Evolutionary conservation across 805 yeast genomes (phyloP).

Genomic region (Yarrowia sp.): DNA sequence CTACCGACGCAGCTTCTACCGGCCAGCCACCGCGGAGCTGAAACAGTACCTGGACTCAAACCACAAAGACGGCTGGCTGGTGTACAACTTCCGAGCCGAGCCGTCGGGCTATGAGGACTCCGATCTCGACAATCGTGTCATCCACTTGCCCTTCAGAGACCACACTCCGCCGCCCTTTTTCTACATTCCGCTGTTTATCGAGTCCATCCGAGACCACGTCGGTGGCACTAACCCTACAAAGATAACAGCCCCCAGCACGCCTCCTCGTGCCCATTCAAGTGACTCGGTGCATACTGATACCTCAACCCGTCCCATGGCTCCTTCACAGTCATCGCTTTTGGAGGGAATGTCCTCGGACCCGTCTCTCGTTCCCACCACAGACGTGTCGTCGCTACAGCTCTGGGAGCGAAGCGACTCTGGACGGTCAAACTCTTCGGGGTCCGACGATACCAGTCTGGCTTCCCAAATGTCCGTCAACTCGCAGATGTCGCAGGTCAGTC

Average conservation of each 20-base stretch:
- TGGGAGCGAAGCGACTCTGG: conserved; percentile 1
- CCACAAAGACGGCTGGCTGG: conserved; percentile 61
- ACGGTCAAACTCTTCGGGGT: neutral
- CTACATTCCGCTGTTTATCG: conserved; percentile 45
- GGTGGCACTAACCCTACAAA: conserved; percentile 17
- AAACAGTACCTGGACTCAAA: conserved; percentile 45
- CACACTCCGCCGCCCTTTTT: conserved; percentile 70
- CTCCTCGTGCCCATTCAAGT: conserved; percentile 6
- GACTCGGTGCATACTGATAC: neutral
- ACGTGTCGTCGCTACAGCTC: conserved; percentile 15
- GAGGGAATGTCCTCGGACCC: conserved; percentile 4
- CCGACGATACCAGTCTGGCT: conserved; percentile 40
- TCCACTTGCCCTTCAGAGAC: conserved; percentile 62
- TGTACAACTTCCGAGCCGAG: conserved; percentile 71
- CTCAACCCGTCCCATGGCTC: conserved; percentile 2
- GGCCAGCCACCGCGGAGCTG: conserved; percentile 53
- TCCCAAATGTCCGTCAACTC: neutral
- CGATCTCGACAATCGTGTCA: conserved; percentile 39
- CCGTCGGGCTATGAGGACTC: conserved; percentile 43
- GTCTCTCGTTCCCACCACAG: neutral
- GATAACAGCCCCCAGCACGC: neutral
- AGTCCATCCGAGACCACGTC: conserved; percentile 48
- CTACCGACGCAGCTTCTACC: conserved; percentile 45
- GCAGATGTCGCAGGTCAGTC: conserved; percentile 7
- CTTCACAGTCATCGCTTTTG: neutral